Base-by-base conservation (phyloP, 2,329 filamentous ascomycete genomes). In the Hymenoscyphus scutula region DNA sequence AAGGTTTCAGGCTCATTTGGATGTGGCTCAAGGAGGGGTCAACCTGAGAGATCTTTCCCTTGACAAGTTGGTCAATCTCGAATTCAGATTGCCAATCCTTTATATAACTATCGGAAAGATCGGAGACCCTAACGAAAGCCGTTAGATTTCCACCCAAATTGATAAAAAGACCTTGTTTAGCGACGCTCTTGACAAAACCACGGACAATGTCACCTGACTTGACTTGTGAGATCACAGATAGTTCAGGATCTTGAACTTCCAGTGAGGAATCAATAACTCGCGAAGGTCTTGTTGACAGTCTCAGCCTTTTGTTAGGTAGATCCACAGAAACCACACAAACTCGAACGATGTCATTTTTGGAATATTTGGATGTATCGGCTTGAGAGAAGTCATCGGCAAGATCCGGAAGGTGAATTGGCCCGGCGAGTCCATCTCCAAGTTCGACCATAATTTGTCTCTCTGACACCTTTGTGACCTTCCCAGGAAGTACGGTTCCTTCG, bases 41-140 rank as follows among this genome's bases (percentile, higher is more conserved):
- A 29, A 93, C 84, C 2, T 86, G 80, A 55, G 90, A 85, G 64
- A 99, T 82, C 67, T 94, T 91, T 58, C 92, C 95, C 76, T 89
- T 92, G 60, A 99, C 92, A 5, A 99, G 82, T 76, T 98, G 92
- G 71, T 96, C 92, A 56, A 94, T 79, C 71, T 95, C 88, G 77
- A 94, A 97, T 53, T 88, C 81, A 38, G 90, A 86, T 78, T 97
- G 96, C 95, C 95, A 99, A 65, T 98, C 91, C 76, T 98, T 98
- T 71, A 99, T 79, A 75, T 88, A 99, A 7, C 86, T 84, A 74
- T 99, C 95, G 0, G 93, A 97, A 15, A 99, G 82, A 74, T 98
- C 93, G 10, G 89, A 86, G 59, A 98, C 89, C 69, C 91, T 89
- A 56, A 97, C 90, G 71, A 93, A 89, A 0, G 88, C 93, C 57